Base-by-base conservation (phyloP, 495 filamentous ascomycete genomes). In the Penicillium desertorum region DNA sequence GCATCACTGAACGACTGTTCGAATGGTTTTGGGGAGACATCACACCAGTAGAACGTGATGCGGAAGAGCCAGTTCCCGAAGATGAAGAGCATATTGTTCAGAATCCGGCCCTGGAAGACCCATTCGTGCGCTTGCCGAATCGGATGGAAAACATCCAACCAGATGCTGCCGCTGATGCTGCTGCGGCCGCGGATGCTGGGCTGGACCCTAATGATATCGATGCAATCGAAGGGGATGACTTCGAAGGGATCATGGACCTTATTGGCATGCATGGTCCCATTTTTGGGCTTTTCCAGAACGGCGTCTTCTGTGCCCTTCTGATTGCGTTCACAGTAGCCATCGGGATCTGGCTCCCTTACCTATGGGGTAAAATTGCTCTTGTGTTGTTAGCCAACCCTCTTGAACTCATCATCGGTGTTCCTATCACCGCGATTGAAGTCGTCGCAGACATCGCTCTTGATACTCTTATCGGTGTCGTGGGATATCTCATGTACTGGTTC, bases 181-280 rank as follows among this genome's bases (percentile, higher is more conserved):
- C 54, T 16, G 53, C 48, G 6, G 74, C 75, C 27, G 74, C 71
- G 27, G 74, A 78, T 53, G 79, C 76, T 23, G 83, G 76, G 10
- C 44, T 82, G 30, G 84, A 88, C 63, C 68, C 77, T 5, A 86
- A 88, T 49, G 81, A 84, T 51, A 63, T 73, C 45, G 83, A 85
- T 59, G 81, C 74, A 34, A 72, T 83, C 34, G 94, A 98, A 61
- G 90, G 87, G 10, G 94, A 99, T 71, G 94, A 99, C 63, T 84
- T 99, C n/a, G 94, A 99, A 69, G 94, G 94, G 6, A 90, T 99
- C 47, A 82, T 98, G 78, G 94, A 99, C 67, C 81, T 99, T 11
- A 86, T 99, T 34, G 94, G 94, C 47, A 94, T 99, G 88, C 89
- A 96, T 62, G 94, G 94, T 0, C 95, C 95, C 2, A 76, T 98